Evolutionary conservation across 805 yeast species (phyloP).

Genomic region (Maudiozyma serrabonitensis): DNA sequence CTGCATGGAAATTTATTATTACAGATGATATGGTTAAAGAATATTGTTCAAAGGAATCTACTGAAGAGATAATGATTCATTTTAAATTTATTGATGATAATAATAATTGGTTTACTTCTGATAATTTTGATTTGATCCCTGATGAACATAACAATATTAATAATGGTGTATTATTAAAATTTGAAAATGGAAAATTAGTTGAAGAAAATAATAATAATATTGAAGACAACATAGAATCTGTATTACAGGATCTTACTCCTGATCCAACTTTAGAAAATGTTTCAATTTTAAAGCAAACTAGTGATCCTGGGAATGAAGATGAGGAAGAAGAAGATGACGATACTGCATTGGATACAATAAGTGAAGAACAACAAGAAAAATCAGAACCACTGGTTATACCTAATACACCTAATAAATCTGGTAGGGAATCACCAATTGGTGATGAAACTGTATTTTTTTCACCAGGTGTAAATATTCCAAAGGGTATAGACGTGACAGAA

Average conservation of each 20-base stretch:
- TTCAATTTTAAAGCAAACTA: not conserved
- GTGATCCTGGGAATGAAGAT: not conserved
- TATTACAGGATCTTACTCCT: not conserved
- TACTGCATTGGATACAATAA: not conserved
- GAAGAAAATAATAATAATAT: not conserved
- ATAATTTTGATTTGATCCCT: constrained; percentile 23
- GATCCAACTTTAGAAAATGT: not conserved
- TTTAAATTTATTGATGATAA: constrained; percentile 24
- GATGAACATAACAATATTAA: constrained; percentile 32
- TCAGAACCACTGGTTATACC: not conserved
- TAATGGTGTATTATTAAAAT: constrained; percentile 22
- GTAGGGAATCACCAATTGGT: not conserved
- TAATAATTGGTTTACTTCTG: constrained; percentile 24
- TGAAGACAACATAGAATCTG: not conserved
- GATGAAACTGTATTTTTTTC: not conserved
- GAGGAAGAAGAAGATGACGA: not conserved
- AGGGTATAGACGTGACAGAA: not conserved
- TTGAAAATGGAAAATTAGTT: constrained; percentile 3
- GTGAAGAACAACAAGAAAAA: not conserved
- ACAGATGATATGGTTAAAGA: not conserved
- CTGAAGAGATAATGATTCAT: constrained; percentile 8
- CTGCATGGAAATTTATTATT: constrained; percentile 21
- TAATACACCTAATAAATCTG: not conserved
- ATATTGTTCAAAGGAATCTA: constrained; percentile 2
- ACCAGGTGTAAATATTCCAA: not conserved